These are phyloP conservation scores for Achaetomiella virescens DNA, from an alignment of 495 filamentous ascomycete species.

Conservation along the genomic window DNA sequence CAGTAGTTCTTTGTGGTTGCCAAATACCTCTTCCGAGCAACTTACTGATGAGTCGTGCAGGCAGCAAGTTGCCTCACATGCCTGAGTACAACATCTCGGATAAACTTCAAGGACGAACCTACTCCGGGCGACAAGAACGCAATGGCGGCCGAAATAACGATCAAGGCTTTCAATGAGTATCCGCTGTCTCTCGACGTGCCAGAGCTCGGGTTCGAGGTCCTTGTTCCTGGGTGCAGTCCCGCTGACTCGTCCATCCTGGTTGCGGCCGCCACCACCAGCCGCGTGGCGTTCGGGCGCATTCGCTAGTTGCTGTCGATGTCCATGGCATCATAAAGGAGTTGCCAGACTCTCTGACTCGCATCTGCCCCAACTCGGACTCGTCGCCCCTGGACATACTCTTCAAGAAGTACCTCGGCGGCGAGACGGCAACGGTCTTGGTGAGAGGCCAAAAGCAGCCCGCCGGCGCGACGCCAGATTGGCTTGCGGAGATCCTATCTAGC, in stretches of 20 bases:
- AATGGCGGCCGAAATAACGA: conserved; percentile 70
- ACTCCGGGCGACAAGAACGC: conserved; percentile 46
- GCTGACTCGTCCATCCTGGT: conserved; percentile 56
- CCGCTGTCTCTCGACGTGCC: conserved; percentile 70
- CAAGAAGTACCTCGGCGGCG: conserved; percentile 71
- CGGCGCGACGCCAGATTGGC: conserved; percentile 66
- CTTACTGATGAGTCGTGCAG: conserved; percentile 36
- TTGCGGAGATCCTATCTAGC: conserved; percentile 69
- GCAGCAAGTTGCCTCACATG: conserved; percentile 62
- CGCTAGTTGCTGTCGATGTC: conserved; percentile 60
- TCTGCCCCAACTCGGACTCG: conserved; percentile 64
- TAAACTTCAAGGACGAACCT: conserved; percentile 68
- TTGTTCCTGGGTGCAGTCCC: conserved; percentile 73
- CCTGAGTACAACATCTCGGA: conserved; percentile 70
- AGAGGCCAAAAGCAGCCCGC: conserved; percentile 64
- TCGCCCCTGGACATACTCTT: conserved; percentile 86
- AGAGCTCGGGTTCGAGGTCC: conserved; percentile 71
- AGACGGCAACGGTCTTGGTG: conserved; percentile 70
- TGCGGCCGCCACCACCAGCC: conserved; percentile 64
- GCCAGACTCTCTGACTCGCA: conserved; percentile 59
- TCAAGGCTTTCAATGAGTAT: conserved; percentile 63
- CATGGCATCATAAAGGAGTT: conserved; percentile 62
- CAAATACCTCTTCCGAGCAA: background rate
- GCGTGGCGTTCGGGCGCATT: conserved; percentile 58
- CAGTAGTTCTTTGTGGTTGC: background rate